A percentile compares a stretch with the other conserved stretches of the same genome.
phyloP scores from a whole-genome alignment of 768 basidiomycete species.

The Cytidiella melzeri region DNA sequence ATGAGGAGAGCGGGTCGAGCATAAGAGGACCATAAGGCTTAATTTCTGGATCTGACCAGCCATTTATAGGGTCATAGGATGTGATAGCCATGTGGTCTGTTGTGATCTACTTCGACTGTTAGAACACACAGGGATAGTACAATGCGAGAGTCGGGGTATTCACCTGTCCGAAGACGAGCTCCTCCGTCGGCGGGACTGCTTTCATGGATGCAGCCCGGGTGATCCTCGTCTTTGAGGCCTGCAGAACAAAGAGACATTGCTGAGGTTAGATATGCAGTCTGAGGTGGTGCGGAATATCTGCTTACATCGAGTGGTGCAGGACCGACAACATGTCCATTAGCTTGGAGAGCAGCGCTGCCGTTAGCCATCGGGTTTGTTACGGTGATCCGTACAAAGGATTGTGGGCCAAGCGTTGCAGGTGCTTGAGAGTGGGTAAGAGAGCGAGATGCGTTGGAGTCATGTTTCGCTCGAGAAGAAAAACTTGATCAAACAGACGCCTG shows the following conservation, averaged over 20 bases:
- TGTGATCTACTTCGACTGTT: constrained; percentile 36
- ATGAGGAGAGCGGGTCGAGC: constrained; percentile 50
- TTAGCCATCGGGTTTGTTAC: no score
- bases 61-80: constrained; percentile 52
- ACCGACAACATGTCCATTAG: constrained; percentile 1
- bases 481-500: no score
- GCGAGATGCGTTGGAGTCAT: no score
- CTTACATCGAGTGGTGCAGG: constrained; percentile 11
- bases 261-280: neutral
- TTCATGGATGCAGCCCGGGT: constrained; percentile 43
- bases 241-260: neutral
- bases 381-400: no score
- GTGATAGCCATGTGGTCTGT: constrained; percentile 77
- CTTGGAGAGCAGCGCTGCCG: no score
- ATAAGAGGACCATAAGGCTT: constrained; percentile 58
- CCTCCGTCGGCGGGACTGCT: constrained; percentile 40
- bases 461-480: no score
- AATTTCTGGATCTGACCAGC: constrained; percentile 71
- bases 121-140: neutral
- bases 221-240: constrained; percentile 54
- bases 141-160: constrained; percentile 10
- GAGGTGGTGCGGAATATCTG: neutral
- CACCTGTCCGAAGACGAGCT: constrained; percentile 54
- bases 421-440: no score
- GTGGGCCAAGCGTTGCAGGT: no score